Conservation (phyloP, 352 stramenopile genomes). For the Phytophthora hybrid region DNA sequence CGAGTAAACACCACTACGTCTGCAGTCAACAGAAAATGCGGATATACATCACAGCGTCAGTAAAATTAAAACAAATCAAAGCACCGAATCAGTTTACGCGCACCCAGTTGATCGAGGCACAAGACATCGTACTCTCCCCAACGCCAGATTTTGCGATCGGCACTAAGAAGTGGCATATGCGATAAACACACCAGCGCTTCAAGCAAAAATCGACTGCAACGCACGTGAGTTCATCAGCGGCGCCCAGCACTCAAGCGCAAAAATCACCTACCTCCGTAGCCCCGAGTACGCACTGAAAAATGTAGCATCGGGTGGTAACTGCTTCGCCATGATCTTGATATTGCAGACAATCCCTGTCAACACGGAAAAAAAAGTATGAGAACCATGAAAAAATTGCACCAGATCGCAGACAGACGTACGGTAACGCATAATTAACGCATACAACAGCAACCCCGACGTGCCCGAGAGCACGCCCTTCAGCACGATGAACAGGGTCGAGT, state of each 20-base stretch:
- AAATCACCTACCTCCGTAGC: constrained; percentile 38
- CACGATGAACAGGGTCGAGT: constrained; percentile 34
- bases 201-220: constrained; percentile 50
- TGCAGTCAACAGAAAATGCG: constrained; percentile 11
- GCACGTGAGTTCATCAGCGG: background rate
- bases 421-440: constrained; percentile 55
- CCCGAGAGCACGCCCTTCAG: constrained; percentile 55
- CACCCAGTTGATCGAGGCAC: constrained; percentile 65
- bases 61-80: background rate
- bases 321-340: constrained; percentile 56
- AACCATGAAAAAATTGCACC: no score
- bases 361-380: no score
- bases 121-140: constrained; percentile 39
- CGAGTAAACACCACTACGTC: constrained; percentile 59
- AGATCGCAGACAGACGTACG: constrained; percentile 31
- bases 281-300: constrained; percentile 54
- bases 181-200: constrained; percentile 52
- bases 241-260: no score
- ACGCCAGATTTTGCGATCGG: constrained; percentile 39
- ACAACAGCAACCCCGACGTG: constrained; percentile 45
- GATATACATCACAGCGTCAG: background rate
- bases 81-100: background rate
- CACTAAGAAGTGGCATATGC: constrained; percentile 50
- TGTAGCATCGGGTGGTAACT: constrained; percentile 35
- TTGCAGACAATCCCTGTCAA: constrained; percentile 42